Evolutionary conservation across 176 grass and related monocot genomes (phyloP).

Genomic region (Carex littledalei): DNA sequence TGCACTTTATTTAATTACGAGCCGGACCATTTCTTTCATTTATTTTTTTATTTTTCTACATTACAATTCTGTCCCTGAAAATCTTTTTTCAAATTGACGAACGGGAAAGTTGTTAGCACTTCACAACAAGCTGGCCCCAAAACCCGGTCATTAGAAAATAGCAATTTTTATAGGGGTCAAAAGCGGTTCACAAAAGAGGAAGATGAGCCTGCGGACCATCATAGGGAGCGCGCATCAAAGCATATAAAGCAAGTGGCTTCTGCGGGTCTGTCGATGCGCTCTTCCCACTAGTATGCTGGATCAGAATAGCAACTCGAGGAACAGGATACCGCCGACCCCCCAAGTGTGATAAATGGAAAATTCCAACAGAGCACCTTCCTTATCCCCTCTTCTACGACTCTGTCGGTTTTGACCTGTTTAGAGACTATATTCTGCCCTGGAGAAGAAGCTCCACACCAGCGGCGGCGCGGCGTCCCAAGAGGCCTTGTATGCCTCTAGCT

Average conservation of each 20-base stretch:
- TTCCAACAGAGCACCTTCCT: conserved; percentile 11
- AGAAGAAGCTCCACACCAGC: conserved; percentile 5
- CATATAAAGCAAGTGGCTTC: not conserved
- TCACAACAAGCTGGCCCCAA: not conserved
- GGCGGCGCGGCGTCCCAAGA: not conserved
- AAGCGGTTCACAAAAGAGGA: not conserved
- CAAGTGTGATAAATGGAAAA: not conserved
- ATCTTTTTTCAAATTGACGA: not conserved
- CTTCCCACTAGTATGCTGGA: too few relatives aligned
- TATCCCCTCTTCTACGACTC: conserved; percentile 8
- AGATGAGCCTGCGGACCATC: not conserved
- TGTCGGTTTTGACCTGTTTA: conserved; percentile 4
- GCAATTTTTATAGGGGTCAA: not conserved
- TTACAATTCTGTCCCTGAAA: not conserved
- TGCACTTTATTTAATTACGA: too few relatives aligned
- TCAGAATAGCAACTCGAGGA: not conserved
- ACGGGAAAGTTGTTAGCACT: not conserved
- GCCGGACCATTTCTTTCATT: too few relatives aligned
- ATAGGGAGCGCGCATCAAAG: not conserved
- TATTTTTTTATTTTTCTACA: not conserved
- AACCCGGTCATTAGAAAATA: not conserved
- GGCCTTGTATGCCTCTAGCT: conserved; percentile 22
- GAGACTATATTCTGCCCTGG: conserved; percentile 1
- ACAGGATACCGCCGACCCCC: not conserved
- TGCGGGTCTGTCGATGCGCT: too few relatives aligned